phyloP scores from a whole-genome alignment of 1,139 yeast genomes.

The Debaryomyces sp. region DNA sequence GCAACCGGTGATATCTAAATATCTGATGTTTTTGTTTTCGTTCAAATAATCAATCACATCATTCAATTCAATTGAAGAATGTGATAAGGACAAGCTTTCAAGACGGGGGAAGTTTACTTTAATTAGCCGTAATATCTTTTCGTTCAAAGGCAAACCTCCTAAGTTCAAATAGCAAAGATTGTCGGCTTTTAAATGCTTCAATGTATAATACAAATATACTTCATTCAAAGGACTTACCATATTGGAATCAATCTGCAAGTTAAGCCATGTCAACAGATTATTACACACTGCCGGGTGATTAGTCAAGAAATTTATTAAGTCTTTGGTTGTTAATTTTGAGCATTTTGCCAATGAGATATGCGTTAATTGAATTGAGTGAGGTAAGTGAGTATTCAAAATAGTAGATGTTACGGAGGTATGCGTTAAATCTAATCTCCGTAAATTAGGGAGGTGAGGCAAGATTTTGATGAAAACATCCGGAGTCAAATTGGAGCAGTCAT shows the following conservation, averaged over 20 bases:
- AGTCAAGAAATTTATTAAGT: slow-evolving; percentile 68
- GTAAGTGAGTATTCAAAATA: slow-evolving; percentile 48
- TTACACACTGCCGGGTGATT: slow-evolving; percentile 69
- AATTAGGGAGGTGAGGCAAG: slow-evolving; percentile 57
- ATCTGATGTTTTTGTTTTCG: slow-evolving; percentile 26
- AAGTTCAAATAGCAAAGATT: slow-evolving; percentile 62
- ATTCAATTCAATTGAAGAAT: slow-evolving; percentile 53
- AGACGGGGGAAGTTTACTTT: slow-evolving; percentile 56
- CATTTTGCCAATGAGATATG: slow-evolving; percentile 83
- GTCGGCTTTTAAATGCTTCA: slow-evolving; percentile 56
- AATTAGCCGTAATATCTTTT: slow-evolving; percentile 55
- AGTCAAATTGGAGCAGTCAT: slow-evolving; percentile 84
- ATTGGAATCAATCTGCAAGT: slow-evolving; percentile 71
- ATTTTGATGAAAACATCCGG: slow-evolving; percentile 56
- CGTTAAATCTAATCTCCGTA: slow-evolving; percentile 74
- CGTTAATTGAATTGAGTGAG: slow-evolving; percentile 60
- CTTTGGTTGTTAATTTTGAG: slow-evolving; percentile 73
- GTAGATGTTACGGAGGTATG: slow-evolving; percentile 76
- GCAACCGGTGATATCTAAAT: slow-evolving; percentile 44
- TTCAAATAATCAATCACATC: slow-evolving; percentile 53
- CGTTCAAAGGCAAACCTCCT: slow-evolving; percentile 73
- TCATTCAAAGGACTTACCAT: slow-evolving; percentile 65
- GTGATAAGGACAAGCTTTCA: slow-evolving; percentile 65
- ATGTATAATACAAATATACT: slow-evolving; percentile 58
- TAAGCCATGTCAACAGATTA: slow-evolving; percentile 70